Base-by-base conservation (phyloP, 768 basidiomycete genomes). In the Serendipita indica region DNA sequence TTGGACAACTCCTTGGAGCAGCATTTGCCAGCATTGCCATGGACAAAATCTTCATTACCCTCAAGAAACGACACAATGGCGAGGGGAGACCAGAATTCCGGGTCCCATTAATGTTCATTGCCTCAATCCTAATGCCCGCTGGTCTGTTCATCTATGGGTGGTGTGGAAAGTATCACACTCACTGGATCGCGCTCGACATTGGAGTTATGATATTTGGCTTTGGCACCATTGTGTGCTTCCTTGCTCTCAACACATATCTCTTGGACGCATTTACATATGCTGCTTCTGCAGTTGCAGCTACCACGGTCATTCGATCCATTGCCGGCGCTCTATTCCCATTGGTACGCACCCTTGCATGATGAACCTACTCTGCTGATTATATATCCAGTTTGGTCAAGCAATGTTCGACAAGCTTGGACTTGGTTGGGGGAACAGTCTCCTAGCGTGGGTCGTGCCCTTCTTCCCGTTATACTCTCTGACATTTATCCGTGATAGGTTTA, bases 211-310 rank as follows among this genome's bases (percentile, higher is more conserved):
- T 37, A 10, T n/a, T n/a, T 10, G 35, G 35, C 10, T 37, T 37
- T 37, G 62, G 60, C 14, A 32, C 58, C 20, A 63, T 63, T 25
- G 32, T 58, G 2, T 49, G 58, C 30, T 63, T 22, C 28, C 41
- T 63, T 30, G 59, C 63, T 18, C 30, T 63, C 30, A 41, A 60
- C 33, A 57, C 60, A 1, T 64, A 64, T 54, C 61, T 64, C 10
- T 61, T 64, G 25, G 64, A 64, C 56, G 49, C 63, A 4, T 65
- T 64, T 49, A 57, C 45, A 13, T 72, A 71, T 61, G 72, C 70
- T 62, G 72, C 72, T 7, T 71, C 70, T 33, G 72, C 71, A 46
- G 69, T 73, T 49, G 71, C 72, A 0, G 71, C 70, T 18, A 73
- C 72, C 65, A 71, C 70, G 20, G 69, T 71, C 62, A 65, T 70